phyloP scores from a whole-genome alignment of 345 rosid genomes.

The Dipteronia dyeriana region DNA sequence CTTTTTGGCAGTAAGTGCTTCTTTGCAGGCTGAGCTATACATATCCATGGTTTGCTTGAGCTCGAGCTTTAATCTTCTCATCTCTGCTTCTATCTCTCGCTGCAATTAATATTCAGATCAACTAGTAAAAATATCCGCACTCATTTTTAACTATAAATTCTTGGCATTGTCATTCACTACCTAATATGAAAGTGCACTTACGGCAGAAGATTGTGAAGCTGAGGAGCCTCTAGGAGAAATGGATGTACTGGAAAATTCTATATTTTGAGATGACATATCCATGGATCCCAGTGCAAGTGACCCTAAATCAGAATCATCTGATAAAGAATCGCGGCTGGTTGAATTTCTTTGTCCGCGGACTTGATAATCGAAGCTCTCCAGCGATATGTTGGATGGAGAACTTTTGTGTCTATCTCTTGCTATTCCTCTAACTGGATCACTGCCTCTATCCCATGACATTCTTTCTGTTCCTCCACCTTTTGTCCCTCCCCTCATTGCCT shows the following conservation, averaged over 20 bases:
- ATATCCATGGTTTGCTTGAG: slow-evolving; percentile 91
- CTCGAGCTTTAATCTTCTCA: slow-evolving; percentile 83
- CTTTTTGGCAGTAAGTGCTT: slow-evolving; percentile 74
- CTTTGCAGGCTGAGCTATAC: slow-evolving; percentile 90
- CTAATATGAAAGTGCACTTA: slow-evolving; percentile 26
- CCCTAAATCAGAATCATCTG: slow-evolving; percentile 37
- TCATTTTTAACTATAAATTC: background rate
- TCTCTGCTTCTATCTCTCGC: slow-evolving; percentile 77
- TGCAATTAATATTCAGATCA: slow-evolving; percentile 32
- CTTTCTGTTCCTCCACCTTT: slow-evolving; percentile 39
- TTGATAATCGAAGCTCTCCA: slow-evolving; percentile 39
- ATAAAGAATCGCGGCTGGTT: slow-evolving; percentile 25
- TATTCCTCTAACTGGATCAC: slow-evolving; percentile 19
- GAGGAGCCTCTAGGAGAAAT: slow-evolving; percentile 35
- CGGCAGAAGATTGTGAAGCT: slow-evolving; percentile 30
- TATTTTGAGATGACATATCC: slow-evolving; percentile 37
- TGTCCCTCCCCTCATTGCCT: slow-evolving; percentile 21
- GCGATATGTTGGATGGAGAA: slow-evolving; percentile 32
- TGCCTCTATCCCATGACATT: slow-evolving; percentile 31
- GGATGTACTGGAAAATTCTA: slow-evolving; percentile 28
- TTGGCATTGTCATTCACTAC: background rate
- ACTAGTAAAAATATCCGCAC: background rate
- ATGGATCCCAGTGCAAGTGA: slow-evolving; percentile 33
- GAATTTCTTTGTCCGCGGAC: slow-evolving; percentile 30
- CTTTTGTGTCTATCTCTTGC: slow-evolving; percentile 36